These are phyloP conservation scores for Candida tunisiensis DNA, from an alignment of 1,139 yeast species.

Conservation along the genomic window DNA sequence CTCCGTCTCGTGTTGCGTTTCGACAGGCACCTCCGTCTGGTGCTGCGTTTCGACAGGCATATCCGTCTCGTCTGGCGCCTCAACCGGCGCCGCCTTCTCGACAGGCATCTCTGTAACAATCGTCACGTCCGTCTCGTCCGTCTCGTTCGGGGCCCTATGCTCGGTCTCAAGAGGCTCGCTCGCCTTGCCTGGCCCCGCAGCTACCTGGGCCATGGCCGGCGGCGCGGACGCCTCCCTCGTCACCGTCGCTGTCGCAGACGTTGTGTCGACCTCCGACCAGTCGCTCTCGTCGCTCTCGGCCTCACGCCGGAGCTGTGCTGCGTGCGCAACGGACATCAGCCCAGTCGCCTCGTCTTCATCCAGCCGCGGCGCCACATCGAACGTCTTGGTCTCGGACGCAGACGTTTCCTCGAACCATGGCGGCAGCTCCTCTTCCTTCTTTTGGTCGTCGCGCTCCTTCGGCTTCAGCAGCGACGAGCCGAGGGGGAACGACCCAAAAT, in stretches of 20 bases:
- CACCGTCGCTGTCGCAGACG: conserved; percentile 24
- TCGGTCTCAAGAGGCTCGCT: not conserved
- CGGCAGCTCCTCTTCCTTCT: conserved; percentile 2
- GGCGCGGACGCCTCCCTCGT: conserved; percentile 3
- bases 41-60: conserved; percentile 1
- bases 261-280: conserved; percentile 28
- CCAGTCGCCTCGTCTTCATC: not conserved
- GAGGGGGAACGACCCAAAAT: too few species aligned
- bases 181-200: not conserved
- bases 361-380: not conserved
- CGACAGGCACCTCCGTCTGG: too few species aligned
- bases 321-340: conserved; percentile 1
- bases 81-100: conserved; percentile 1
- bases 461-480: not conserved
- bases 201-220: not conserved
- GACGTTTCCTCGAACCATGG: not conserved
- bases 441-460: conserved; percentile 1
- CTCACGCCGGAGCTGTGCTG: conserved; percentile 1
- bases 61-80: conserved; percentile 1
- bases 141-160: not conserved
- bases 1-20: too few species aligned
- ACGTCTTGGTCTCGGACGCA: not conserved
- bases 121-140: conserved; percentile 1
- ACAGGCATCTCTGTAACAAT: conserved; percentile 1
- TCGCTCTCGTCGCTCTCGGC: conserved; percentile 23